These are phyloP conservation scores for Chenopodium formosanum DNA, from an alignment of 148 eudicot genomes.

Conservation along the genomic window DNA sequence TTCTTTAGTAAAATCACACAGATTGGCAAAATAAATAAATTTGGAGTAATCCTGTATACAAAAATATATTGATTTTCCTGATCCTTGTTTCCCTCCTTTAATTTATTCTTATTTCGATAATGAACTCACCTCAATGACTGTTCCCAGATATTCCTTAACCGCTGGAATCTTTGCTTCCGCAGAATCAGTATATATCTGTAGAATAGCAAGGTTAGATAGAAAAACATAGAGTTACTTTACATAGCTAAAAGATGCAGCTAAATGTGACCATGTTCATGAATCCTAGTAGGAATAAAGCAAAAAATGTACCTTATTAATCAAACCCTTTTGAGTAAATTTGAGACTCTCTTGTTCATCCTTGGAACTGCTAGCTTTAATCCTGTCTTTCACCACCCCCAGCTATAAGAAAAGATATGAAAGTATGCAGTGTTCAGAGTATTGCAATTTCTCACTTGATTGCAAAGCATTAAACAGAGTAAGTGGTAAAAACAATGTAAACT, in stretches of 20 bases:
- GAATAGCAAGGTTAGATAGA: conserved; percentile 13
- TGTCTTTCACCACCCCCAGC: conserved; percentile 71
- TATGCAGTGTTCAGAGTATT: neutral
- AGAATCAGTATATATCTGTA: conserved; percentile 89
- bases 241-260: conserved; percentile 1
- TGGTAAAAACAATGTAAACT: no score
- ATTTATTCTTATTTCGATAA: neutral
- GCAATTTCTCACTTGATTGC: neutral
- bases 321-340: conserved; percentile 70
- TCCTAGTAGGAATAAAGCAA: conserved; percentile 4
- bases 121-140: conserved; percentile 67
- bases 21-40: neutral
- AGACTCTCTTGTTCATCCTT: conserved; percentile 77
- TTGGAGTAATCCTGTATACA: no score
- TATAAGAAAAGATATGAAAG: conserved; percentile 24
- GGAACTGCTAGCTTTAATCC: conserved; percentile 60
- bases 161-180: conserved; percentile 97
- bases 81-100: neutral
- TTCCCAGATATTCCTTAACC: conserved; percentile 84
- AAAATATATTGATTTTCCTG: neutral
- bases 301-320: conserved; percentile 71
- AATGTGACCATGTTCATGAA: neutral
- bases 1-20: neutral
- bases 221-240: neutral
- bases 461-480: neutral